These are phyloP conservation scores for Cyclocybe cylindracea DNA, from an alignment of 768 basidiomycete species.

Conservation along the genomic window DNA sequence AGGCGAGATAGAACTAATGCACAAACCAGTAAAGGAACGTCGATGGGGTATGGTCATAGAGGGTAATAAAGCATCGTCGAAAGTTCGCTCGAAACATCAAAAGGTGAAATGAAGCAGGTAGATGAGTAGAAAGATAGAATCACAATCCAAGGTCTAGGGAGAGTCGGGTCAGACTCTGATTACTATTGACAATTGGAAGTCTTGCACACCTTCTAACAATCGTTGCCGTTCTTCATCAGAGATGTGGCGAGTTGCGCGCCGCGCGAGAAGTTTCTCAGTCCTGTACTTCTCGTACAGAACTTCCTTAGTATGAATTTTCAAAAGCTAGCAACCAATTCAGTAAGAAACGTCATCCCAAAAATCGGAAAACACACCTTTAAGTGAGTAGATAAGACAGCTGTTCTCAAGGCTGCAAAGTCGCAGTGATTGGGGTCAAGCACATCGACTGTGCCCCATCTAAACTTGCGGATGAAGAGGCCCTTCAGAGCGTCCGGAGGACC, in stretches of 20 bases:
- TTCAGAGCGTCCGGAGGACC: conserved; percentile 67
- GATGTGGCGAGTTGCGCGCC: conserved; percentile 80
- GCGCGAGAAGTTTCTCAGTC: conserved; percentile 86
- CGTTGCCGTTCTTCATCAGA: conserved; percentile 73
- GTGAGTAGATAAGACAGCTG: conserved; percentile 82
- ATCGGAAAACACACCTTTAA: conserved; percentile 60
- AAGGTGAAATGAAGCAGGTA: conserved; percentile 15
- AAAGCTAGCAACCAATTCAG: conserved; percentile 45
- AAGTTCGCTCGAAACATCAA: conserved; percentile 5
- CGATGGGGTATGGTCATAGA: conserved; percentile 18
- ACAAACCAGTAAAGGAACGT: conserved; percentile 11
- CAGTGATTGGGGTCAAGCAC: conserved; percentile 86
- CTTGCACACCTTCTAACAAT: conserved; percentile 65
- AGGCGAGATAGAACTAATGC: conserved; percentile 17
- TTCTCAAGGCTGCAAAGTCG: conserved; percentile 84
- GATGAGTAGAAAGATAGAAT: conserved; percentile 11
- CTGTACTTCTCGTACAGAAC: conserved; percentile 93
- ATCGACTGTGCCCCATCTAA: conserved; percentile 88
- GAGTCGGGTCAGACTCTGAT: background rate
- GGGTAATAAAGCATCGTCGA: conserved; percentile 18
- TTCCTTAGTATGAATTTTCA: conserved; percentile 84
- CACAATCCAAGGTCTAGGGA: conserved; percentile 28
- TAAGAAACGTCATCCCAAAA: background rate
- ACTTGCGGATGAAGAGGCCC: conserved; percentile 77
- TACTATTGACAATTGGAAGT: background rate